Evolutionary conservation across 2,329 filamentous ascomycete genomes (phyloP).

Genomic region (Rhynchosporium graminicola): DNA sequence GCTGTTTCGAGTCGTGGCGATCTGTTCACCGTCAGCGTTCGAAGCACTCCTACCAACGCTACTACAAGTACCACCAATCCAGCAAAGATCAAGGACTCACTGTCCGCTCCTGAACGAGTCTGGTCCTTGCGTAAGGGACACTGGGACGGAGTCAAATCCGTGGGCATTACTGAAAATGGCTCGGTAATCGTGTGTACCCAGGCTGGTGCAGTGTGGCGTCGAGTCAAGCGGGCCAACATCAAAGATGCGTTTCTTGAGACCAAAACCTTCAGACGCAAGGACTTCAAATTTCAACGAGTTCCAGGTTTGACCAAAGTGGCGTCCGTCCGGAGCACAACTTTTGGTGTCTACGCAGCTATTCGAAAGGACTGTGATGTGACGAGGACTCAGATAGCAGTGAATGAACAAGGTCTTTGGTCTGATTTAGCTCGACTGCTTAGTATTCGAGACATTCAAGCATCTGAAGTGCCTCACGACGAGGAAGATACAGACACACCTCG

Average conservation of each 20-base stretch:
- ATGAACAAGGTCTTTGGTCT: constrained; percentile 69
- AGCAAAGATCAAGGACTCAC: constrained; percentile 79
- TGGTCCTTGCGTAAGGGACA: constrained; percentile 79
- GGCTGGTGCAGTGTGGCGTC: constrained; percentile 89
- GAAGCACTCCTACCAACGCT: constrained; percentile 60
- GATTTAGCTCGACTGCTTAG: constrained; percentile 71
- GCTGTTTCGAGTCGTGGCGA: constrained; percentile 83
- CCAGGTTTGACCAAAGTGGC: constrained; percentile 84
- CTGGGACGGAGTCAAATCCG: constrained; percentile 75
- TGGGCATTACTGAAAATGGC: constrained; percentile 86
- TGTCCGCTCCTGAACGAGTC: constrained; percentile 76
- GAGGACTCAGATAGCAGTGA: constrained; percentile 66
- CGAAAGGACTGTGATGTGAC: constrained; percentile 84
- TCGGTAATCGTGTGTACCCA: constrained; percentile 93
- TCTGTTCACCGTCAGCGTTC: constrained; percentile 81
- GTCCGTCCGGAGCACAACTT: constrained; percentile 82
- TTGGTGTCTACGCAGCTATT: constrained; percentile 86
- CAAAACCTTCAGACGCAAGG: constrained; percentile 68
- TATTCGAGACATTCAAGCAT: constrained; percentile 59
- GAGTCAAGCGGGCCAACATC: constrained; percentile 78
- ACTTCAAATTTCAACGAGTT: constrained; percentile 93
- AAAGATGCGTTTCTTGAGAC: constrained; percentile 60
- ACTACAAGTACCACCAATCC: constrained; percentile 87
- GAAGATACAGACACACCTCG: constrained; percentile 45
- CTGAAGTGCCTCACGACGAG: constrained; percentile 42